Percentiles rank a stretch among this genome's conserved stretches.
Evolutionary conservation across 192 early-diverging fungal species (phyloP).

Genomic region (Coemansia umbellata): DNA sequence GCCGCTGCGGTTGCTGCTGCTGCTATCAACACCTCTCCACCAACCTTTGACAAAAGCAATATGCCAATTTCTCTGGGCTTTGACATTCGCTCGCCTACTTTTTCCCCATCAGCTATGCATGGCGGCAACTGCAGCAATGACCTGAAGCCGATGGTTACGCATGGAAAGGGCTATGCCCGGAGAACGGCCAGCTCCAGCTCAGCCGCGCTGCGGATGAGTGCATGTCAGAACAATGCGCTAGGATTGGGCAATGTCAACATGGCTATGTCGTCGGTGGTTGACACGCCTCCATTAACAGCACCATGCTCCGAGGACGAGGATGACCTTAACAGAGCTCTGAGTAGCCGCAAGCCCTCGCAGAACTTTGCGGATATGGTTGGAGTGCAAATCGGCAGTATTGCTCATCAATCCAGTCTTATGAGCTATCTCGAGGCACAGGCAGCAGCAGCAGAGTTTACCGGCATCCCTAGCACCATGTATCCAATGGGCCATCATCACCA

Average conservation of each 20-base stretch:
- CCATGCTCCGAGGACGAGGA: conserved; percentile 46
- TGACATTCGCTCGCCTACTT: conserved; percentile 4
- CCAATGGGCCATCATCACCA: conserved; percentile 1
- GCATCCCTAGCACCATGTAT: background rate
- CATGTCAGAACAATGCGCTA: conserved; percentile 34
- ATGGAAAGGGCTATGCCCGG: conserved; percentile 2
- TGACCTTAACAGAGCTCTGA: conserved; percentile 11
- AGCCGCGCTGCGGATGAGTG: conserved; percentile 15
- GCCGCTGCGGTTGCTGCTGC: background rate
- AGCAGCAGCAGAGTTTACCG: background rate
- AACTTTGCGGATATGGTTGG: conserved; percentile 6
- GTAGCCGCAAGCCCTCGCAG: conserved; percentile 16
- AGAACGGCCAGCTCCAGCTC: conserved; percentile 4
- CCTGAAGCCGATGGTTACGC: conserved; percentile 17
- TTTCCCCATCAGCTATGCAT: background rate
- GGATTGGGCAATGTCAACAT: conserved; percentile 13
- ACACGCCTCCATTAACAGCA: conserved; percentile 39
- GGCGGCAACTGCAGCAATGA: background rate
- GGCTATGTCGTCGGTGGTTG: conserved; percentile 6
- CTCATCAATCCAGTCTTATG: conserved; percentile 4
- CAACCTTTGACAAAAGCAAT: conserved; percentile 16
- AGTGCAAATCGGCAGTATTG: conserved; percentile 4
- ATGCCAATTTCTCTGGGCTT: conserved; percentile 9
- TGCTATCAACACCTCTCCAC: background rate
- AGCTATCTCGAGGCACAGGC: conserved; percentile 6